These are phyloP conservation scores for Betula pendula DNA, from an alignment of 306 rosid genomes.

Conservation along the genomic window DNA sequence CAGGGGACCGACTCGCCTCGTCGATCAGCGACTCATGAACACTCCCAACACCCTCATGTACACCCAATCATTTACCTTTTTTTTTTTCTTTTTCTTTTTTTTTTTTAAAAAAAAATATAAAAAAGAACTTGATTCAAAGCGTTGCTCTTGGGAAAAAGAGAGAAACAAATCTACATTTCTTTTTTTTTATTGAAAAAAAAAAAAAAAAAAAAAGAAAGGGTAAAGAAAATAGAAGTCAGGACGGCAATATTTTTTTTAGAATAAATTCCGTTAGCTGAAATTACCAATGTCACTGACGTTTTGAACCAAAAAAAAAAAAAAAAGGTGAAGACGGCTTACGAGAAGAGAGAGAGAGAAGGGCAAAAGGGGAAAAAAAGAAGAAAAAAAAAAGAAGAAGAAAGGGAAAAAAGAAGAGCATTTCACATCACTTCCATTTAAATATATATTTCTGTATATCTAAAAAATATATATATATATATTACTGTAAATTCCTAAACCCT, in stretches of 20 bases:
- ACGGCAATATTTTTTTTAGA: background rate
- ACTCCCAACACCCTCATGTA: too few relatives aligned
- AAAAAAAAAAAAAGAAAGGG: background rate
- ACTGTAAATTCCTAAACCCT: constrained; percentile 47
- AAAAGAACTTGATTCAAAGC: too few relatives aligned
- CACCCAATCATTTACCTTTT: too few relatives aligned
- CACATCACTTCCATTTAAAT: background rate
- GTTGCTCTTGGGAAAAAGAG: background rate
- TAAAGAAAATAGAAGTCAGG: too few relatives aligned
- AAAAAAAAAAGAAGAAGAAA: background rate
- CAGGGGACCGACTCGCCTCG: too few relatives aligned
- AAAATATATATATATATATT: too few relatives aligned
- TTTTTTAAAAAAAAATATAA: too few relatives aligned
- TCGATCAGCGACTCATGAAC: too few relatives aligned
- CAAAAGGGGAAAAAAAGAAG: background rate
- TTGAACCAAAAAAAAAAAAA: background rate
- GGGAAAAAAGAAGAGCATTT: background rate
- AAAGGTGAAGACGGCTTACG: too few relatives aligned
- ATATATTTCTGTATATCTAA: too few relatives aligned
- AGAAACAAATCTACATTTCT: background rate
- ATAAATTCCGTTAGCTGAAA: constrained; percentile 3
- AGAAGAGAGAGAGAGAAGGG: background rate
- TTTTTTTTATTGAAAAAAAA: background rate
- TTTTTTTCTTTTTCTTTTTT: too few relatives aligned
- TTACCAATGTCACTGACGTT: background rate